Conservation (phyloP, 208 protist genomes). For the Leishmania aethiopica region DNA sequence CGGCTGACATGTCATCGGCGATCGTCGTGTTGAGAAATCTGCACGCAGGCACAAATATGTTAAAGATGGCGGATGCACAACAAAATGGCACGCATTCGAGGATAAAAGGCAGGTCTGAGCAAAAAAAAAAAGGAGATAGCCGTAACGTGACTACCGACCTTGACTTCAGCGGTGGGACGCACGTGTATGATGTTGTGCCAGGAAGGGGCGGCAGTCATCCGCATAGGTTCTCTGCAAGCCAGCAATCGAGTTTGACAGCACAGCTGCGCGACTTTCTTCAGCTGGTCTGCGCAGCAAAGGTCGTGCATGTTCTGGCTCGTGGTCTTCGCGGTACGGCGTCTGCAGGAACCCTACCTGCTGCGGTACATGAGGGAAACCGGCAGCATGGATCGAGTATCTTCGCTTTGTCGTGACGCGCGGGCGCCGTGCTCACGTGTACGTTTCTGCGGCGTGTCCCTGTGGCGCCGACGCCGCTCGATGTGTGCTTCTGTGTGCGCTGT, state of each 20-base stretch:
- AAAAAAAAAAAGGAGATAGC: too few relatives aligned
- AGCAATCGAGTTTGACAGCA: background rate
- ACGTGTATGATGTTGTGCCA: background rate
- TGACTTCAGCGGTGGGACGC: background rate
- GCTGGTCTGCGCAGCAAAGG: background rate
- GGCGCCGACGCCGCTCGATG: background rate
- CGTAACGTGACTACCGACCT: background rate
- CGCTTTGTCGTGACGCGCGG: background rate
- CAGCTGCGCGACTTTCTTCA: background rate
- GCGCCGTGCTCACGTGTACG: background rate
- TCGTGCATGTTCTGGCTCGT: background rate
- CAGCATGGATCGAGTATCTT: background rate
- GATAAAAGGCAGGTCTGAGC: background rate
- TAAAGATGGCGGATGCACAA: background rate
- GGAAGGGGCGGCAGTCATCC: background rate
- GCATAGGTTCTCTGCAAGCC: background rate
- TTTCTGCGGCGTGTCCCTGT: background rate
- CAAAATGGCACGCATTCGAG: background rate
- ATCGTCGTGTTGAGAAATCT: background rate
- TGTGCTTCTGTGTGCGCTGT: background rate
- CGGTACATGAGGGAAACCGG: background rate
- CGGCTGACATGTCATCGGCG: background rate
- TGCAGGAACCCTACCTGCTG: background rate
- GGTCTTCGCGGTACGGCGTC: background rate
- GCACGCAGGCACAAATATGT: too few relatives aligned